These are phyloP conservation scores for Yamadazyma endophytica DNA, from an alignment of 805 yeast genomes.

Conservation along the genomic window DNA sequence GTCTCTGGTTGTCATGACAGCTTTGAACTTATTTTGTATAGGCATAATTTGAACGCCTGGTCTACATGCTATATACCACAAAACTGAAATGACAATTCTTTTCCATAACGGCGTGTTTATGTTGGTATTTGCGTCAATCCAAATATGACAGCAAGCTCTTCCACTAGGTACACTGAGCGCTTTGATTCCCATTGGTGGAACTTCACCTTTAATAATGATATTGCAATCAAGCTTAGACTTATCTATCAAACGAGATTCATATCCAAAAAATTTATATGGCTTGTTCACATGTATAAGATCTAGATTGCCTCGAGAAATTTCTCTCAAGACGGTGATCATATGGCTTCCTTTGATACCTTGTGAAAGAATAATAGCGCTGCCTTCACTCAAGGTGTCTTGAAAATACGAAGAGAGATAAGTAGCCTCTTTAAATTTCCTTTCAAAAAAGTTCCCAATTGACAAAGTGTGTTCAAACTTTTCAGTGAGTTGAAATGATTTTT, in stretches of 20 bases:
- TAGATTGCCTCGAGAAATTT: conserved; percentile 41
- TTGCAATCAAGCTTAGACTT: conserved; percentile 64
- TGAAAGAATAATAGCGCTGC: conserved; percentile 55
- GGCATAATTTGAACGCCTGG: conserved; percentile 29
- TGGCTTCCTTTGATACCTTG: conserved; percentile 58
- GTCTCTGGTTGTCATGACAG: conserved; percentile 27
- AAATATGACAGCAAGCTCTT: conserved; percentile 58
- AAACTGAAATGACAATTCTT: conserved; percentile 44
- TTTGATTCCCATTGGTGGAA: background rate
- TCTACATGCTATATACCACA: conserved; percentile 28
- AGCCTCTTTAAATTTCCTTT: too few species aligned
- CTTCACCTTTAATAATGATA: conserved; percentile 34
- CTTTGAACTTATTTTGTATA: conserved; percentile 21
- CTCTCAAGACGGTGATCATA: conserved; percentile 57
- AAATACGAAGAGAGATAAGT: too few species aligned
- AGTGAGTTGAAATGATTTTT: background rate
- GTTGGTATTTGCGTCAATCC: conserved; percentile 67
- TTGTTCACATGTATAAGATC: conserved; percentile 53
- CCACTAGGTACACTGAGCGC: conserved; percentile 52
- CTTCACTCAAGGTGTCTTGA: too few species aligned
- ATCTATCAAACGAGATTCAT: conserved; percentile 73
- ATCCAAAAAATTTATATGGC: conserved; percentile 51
- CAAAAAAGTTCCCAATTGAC: background rate
- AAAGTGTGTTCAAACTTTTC: conserved; percentile 3
- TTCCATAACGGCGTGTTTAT: conserved; percentile 62